Evolutionary conservation across 257 asterid species (phyloP).

Genomic region (Buddleja alternifolia): DNA sequence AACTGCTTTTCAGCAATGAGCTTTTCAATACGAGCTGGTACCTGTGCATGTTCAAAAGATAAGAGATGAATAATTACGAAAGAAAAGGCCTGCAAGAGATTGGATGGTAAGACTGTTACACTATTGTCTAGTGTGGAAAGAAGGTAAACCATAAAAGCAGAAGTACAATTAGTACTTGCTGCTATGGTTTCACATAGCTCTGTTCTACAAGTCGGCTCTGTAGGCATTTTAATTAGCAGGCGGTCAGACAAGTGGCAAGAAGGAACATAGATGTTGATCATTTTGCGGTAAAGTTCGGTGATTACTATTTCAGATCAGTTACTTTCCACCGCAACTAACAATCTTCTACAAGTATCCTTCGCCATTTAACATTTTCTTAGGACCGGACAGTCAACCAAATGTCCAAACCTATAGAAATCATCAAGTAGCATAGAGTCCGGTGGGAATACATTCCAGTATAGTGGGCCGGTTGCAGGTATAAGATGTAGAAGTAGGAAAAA

Average conservation of each 20-base stretch:
- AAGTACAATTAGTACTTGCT: background rate
- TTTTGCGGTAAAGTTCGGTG: background rate
- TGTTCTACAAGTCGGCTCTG: slow-evolving; percentile 19
- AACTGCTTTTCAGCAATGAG: slow-evolving; percentile 88
- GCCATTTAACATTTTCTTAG: slow-evolving; percentile 13
- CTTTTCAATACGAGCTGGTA: slow-evolving; percentile 96
- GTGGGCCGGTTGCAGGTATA: slow-evolving; percentile 1
- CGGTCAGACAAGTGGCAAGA: slow-evolving; percentile 11
- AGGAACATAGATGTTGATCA: slow-evolving; percentile 19
- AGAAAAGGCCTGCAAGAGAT: slow-evolving; percentile 24
- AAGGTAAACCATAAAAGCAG: slow-evolving; percentile 16
- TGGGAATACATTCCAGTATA: background rate
- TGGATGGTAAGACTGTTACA: slow-evolving; percentile 7
- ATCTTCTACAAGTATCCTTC: slow-evolving; percentile 9
- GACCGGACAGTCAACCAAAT: background rate
- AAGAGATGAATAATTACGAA: slow-evolving; percentile 28
- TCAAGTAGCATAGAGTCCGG: background rate
- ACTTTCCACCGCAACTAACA: background rate
- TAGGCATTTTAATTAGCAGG: slow-evolving; percentile 17
- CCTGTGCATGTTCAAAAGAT: slow-evolving; percentile 52
- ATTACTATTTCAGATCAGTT: background rate
- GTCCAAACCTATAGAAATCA: background rate
- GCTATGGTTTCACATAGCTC: slow-evolving; percentile 12
- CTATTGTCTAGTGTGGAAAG: slow-evolving; percentile 6
- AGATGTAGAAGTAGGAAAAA: background rate